Base-by-base conservation (phyloP, 73 alveolate genomes). In the Paramecium bursaria region DNA sequence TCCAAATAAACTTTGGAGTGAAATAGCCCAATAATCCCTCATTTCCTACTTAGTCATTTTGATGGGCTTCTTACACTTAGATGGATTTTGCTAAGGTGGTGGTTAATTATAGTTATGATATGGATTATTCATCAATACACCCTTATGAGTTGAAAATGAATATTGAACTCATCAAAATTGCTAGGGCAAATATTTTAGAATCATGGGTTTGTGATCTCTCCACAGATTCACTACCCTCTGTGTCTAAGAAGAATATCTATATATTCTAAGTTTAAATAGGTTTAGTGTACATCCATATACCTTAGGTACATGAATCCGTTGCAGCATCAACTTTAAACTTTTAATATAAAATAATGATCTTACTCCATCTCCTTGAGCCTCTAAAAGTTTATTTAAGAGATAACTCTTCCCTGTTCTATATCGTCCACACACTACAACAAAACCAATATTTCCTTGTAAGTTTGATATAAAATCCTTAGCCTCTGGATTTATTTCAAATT, bases 381-480 rank as follows among this genome's bases (percentile, higher is more conserved):
- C 91, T 50, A 94, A 85, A 7, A 97, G 85, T 73, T 94, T 86
- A 88, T 97, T 97, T 75, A 97, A 86, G 19, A 95, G 85, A 76
- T 92, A 95, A 57, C 97, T 90, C 75, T 97, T 97, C 0, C 99
- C 99, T 39, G 99, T 94, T 54, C 99, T 90, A 47, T 96, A 90
- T 77, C 95, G 94, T 5, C 99, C 99, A 48, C 93, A 67, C n/a
- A 67, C 53, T 1, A 67, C 54, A 19, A 67, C 82, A 39, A 67
- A 67, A 1, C 47, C 57, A 11, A 67, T 42, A 1, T 67, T 42
- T 39, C 82, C 57, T 14, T 14, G 15, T 2, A 67, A 42, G 23
- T 31, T 17, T 39, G 46, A 39, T 22, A 67, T 11, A 67, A 67
- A 67, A 7, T 67, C 10, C 17, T 35, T 57, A 9, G 82, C 82